A percentile compares a stretch with the other conserved stretches of the same genome.
phyloP scores from a whole-genome alignment of 495 filamentous ascomycete species.

The Entonaema liquescens region DNA sequence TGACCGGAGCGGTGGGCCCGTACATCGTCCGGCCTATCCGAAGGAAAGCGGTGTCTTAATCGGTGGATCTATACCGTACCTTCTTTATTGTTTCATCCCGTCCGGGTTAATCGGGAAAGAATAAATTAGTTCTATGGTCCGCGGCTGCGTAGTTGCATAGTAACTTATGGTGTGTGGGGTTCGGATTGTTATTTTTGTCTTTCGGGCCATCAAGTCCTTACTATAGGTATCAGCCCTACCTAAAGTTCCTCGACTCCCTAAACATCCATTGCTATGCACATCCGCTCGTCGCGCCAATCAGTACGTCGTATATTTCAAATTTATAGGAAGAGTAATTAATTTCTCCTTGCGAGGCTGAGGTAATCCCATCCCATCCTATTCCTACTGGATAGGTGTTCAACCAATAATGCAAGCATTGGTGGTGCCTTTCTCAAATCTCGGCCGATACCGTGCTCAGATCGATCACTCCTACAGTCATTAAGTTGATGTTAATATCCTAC shows the following conservation, averaged over 20 bases:
- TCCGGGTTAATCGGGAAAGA: slow-evolving; percentile 1
- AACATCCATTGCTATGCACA: too few species aligned
- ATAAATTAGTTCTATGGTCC: background rate
- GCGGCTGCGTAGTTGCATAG: background rate
- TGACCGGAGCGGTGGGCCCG: slow-evolving; percentile 10
- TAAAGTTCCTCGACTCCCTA: too few species aligned
- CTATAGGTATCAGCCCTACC: background rate
- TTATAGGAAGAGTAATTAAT: background rate
- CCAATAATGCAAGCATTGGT: background rate
- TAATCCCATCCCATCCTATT: background rate
- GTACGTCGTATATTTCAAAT: background rate
- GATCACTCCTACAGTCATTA: background rate
- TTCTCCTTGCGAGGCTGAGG: background rate
- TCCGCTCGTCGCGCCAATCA: background rate
- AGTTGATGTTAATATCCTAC: background rate
- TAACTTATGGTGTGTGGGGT: slow-evolving; percentile 2
- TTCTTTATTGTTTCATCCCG: background rate
- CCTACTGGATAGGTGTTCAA: background rate
- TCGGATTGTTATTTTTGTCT: slow-evolving; percentile 1
- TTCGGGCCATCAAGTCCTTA: background rate
- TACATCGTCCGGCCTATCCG: slow-evolving; percentile 19
- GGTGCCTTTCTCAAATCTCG: background rate
- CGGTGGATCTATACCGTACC: background rate
- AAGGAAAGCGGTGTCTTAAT: slow-evolving; percentile 8
- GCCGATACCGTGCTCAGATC: background rate